A percentile compares a stretch with the other conserved stretches of the same genome.
phyloP scores from a whole-genome alignment of 345 rosid species.

The Arabis alpina region DNA sequence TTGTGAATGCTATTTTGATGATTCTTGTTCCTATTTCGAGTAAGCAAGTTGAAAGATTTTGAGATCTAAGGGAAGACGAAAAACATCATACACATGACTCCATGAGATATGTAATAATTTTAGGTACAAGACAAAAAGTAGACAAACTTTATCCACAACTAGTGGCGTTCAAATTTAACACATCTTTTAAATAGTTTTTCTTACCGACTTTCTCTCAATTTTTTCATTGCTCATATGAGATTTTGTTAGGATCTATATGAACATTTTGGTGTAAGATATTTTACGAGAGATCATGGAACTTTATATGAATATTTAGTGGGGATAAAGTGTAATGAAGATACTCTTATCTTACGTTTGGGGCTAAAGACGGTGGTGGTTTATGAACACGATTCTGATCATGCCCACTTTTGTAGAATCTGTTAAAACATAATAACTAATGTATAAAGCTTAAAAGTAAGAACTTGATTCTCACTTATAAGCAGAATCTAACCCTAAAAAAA shows the following conservation, averaged over 20 bases:
- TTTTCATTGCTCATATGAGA: slow-evolving; percentile 18
- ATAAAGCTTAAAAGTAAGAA: neutral
- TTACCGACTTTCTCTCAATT: slow-evolving; percentile 13
- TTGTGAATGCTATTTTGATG: slow-evolving; percentile 2
- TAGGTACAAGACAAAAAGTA: slow-evolving; percentile 31
- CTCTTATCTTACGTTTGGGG: slow-evolving; percentile 17
- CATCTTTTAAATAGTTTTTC: neutral
- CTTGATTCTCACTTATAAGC: slow-evolving; percentile 4
- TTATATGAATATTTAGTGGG: slow-evolving; percentile 19
- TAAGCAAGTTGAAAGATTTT: slow-evolving; percentile 20
- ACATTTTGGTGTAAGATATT: slow-evolving; percentile 24
- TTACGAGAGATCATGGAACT: neutral
- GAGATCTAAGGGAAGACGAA: slow-evolving; percentile 37
- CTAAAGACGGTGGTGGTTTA: slow-evolving; percentile 27
- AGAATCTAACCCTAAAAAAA: slow-evolving; percentile 4
- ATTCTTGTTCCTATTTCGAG: slow-evolving; percentile 31
- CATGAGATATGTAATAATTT: slow-evolving; percentile 21
- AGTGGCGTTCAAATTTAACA: slow-evolving; percentile 33
- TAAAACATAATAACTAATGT: neutral
- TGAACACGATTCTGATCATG: slow-evolving; percentile 35
- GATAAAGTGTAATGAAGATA: slow-evolving; percentile 12
- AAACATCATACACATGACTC: slow-evolving; percentile 27
- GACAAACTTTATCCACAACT: slow-evolving; percentile 39
- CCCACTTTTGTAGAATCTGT: slow-evolving; percentile 39
- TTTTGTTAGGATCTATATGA: slow-evolving; percentile 13